A percentile compares a stretch with the other conserved stretches of the same genome.
Conservation (phyloP, 2,329 filamentous ascomycete genomes). For the Aspergillus candidus region DNA sequence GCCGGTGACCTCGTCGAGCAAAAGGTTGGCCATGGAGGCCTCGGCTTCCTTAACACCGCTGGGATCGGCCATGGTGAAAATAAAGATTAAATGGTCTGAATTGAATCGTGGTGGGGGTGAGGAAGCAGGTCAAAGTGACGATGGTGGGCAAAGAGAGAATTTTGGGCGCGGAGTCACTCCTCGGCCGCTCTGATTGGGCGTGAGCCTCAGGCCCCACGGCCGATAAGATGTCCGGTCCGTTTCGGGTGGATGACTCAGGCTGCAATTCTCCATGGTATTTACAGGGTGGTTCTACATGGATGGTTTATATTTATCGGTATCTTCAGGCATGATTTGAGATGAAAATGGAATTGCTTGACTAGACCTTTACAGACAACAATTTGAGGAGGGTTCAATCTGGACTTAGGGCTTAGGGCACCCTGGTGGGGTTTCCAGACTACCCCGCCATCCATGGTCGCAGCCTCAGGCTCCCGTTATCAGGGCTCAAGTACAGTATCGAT, state of each 20-base stretch:
- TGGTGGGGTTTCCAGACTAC: conserved; percentile 21
- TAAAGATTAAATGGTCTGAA: too few relatives aligned
- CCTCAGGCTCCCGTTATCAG: not conserved
- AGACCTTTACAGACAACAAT: not conserved
- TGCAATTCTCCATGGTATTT: too few relatives aligned
- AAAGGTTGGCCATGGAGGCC: conserved; percentile 59
- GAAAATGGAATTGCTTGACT: not conserved
- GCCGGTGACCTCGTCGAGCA: conserved; percentile 88
- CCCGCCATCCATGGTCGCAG: conserved; percentile 13
- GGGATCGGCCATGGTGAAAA: conserved; percentile 34
- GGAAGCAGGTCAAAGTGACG: not conserved
- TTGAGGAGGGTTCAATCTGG: conserved; percentile 8
- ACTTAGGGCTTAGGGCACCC: conserved; percentile 33
- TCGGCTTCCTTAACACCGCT: conserved; percentile 42
- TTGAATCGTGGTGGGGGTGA: too few relatives aligned
- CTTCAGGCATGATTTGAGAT: too few relatives aligned
- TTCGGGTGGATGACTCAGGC: too few relatives aligned
- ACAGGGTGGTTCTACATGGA: too few relatives aligned
- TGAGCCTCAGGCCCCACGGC: not conserved
- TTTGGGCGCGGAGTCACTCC: conserved; percentile 27
- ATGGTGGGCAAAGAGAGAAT: conserved; percentile 22
- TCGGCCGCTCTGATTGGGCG: conserved; percentile 23
- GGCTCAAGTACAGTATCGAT: not conserved
- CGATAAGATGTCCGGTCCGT: too few relatives aligned
- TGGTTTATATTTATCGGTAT: too few relatives aligned